phyloP scores from a whole-genome alignment of 257 asterid genomes.

The Solanum piurae region DNA sequence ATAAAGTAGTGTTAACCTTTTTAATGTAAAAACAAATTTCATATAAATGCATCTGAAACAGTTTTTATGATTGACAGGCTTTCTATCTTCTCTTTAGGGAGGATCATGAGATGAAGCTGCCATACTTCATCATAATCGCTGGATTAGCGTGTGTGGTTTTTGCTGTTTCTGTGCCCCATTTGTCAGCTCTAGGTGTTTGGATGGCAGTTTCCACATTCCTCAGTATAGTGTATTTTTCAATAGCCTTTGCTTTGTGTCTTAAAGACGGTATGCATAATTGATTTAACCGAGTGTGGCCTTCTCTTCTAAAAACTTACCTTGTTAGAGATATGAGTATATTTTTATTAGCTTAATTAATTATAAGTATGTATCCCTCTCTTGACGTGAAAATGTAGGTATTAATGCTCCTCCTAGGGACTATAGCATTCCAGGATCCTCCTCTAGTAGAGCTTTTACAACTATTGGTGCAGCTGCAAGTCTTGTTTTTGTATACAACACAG shows the following conservation, averaged over 20 bases:
- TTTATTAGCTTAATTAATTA: not conserved
- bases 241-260: constrained; percentile 47
- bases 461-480: constrained; percentile 80
- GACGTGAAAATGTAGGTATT: constrained; percentile 11
- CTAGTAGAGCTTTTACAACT: constrained; percentile 45
- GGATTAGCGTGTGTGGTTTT: constrained; percentile 64
- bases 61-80: constrained; percentile 38
- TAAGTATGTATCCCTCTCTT: not conserved
- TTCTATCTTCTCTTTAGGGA: constrained; percentile 54
- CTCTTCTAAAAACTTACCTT: not conserved
- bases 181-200: constrained; percentile 79
- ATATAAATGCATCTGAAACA: not conserved
- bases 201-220: constrained; percentile 60
- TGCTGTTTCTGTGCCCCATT: constrained; percentile 78
- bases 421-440: constrained; percentile 38
- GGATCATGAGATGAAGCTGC: constrained; percentile 54
- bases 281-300: not conserved
- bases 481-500: constrained; percentile 82
- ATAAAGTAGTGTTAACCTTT: not conserved
- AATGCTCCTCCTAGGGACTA: constrained; percentile 48
- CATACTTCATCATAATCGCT: constrained; percentile 52
- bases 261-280: constrained; percentile 52
- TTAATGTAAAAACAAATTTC: not conserved
- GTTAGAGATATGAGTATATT: not conserved
- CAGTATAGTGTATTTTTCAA: constrained; percentile 56